Evolutionary conservation across 228 moss, liverwort and hornwort genomes (phyloP), one percentile per base, ranked within the genome.

Genomic region (Sphagnum fallax): DNA sequence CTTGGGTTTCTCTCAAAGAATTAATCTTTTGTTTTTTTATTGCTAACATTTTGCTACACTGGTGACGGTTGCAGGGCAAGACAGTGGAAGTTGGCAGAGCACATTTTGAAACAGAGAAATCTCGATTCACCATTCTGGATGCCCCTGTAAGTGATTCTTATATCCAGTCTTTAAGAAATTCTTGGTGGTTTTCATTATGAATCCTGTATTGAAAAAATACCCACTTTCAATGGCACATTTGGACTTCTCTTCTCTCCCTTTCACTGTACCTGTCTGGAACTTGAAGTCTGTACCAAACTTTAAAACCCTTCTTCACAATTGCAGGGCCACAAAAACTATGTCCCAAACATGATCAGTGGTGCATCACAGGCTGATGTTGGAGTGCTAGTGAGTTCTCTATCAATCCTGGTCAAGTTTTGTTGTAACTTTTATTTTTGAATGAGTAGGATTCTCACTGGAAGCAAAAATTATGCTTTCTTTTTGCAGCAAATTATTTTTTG

Each of bases 311-410:
- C 47, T 53, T 9, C 16, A 10, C 14, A 10, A n/a, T 8, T 70
- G 64, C 66, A 94, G 94, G 94, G 97, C 57, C 97, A 97, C 65
- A 97, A 97, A 59, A 97, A 97, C 53, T 97, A 97, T 72, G 96
- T 97, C 51, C 96, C 96, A 14, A 97, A 97, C 69, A 97, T 97
- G 96, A 97, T 97, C 52, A 93, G 81, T 66, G 96, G 96, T 69
- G 96, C 96, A 53, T 97, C 93, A 51, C 96, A 97, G 81, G 96
- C 96, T 49, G 96, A 97, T 72, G 90, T 97, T 49, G 96, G 96
- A 71, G 96, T 93, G 52, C 75, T 97, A 90, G 96, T 97, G 64
- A 53, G 89, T 75, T 12, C 32, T 32, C 32, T 32, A 32, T 32
- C 32, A 32, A 32, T 32, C 32, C 32, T 32, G 32, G 32, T 32